Conservation (phyloP, 2,329 filamentous ascomycete genomes). For the Diaporthe ampelina region DNA sequence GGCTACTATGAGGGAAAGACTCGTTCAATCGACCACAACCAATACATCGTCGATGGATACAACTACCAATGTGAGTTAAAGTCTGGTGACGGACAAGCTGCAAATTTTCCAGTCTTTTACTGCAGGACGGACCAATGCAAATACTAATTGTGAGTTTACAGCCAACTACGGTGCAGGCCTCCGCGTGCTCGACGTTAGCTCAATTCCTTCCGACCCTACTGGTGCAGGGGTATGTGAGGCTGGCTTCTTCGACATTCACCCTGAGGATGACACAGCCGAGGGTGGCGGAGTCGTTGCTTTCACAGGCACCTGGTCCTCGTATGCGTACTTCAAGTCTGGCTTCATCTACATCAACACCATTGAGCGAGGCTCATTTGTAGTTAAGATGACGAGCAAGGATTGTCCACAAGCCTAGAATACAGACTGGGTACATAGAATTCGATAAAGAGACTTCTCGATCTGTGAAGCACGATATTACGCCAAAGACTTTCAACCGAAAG, state of each 20-base stretch:
- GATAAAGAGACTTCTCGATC: too few species aligned
- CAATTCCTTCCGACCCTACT: constrained; percentile 57
- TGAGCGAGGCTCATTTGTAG: constrained; percentile 63
- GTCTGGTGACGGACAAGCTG: too few species aligned
- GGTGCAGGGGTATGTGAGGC: constrained; percentile 61
- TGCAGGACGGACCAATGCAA: too few species aligned
- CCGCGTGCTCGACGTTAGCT: constrained; percentile 54
- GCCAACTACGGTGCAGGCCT: constrained; percentile 65
- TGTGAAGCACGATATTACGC: too few species aligned
- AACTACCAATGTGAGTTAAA: constrained; percentile 56
- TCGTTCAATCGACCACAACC: constrained; percentile 63
- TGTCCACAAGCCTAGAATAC: neutral
- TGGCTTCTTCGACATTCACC: constrained; percentile 65
- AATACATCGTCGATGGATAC: constrained; percentile 60
- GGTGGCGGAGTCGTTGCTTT: constrained; percentile 57
- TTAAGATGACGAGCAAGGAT: constrained; percentile 52
- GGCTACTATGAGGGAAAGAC: constrained; percentile 58
- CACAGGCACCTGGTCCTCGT: constrained; percentile 62
- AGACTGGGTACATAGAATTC: neutral
- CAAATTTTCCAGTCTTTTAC: too few species aligned
- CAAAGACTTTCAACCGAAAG: too few species aligned
- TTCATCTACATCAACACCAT: constrained; percentile 66
- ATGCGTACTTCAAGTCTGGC: constrained; percentile 63
- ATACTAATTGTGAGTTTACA: constrained; percentile 10
- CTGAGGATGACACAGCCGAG: constrained; percentile 60